phyloP scores from a whole-genome alignment of 2,329 filamentous ascomycete species.

The Nannizziopsis barbatae region DNA sequence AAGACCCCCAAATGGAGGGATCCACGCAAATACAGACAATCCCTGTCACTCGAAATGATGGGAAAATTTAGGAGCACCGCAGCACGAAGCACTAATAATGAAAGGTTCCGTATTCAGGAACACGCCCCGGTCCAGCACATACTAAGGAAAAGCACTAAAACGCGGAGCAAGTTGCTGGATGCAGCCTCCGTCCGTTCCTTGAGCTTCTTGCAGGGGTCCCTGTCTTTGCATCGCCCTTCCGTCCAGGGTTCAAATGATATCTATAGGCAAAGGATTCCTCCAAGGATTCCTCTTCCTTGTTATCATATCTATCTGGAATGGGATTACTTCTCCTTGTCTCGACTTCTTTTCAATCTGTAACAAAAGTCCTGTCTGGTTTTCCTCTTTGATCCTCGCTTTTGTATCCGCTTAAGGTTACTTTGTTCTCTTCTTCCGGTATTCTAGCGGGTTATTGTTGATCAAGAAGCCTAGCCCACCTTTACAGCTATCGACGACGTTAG shows the following conservation, averaged over 20 bases:
- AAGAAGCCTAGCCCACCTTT: too few species aligned
- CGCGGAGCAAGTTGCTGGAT: neutral
- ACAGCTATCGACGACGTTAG: too few species aligned
- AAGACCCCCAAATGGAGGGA: too few species aligned
- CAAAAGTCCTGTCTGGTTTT: neutral
- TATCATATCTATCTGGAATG: neutral
- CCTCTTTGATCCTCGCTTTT: neutral
- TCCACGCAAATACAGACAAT: too few species aligned
- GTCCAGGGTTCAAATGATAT: conserved; percentile 3
- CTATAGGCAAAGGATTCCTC: conserved; percentile 4
- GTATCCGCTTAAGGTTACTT: too few species aligned
- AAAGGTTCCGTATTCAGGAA: neutral
- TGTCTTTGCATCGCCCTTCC: neutral
- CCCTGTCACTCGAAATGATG: too few species aligned
- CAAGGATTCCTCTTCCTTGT: neutral
- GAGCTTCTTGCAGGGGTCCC: neutral
- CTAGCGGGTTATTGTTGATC: too few species aligned
- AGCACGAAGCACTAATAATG: neutral
- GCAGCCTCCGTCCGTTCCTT: neutral
- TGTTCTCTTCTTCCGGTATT: too few species aligned
- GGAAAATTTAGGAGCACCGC: too few species aligned
- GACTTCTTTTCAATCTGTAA: neutral
- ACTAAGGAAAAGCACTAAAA: neutral
- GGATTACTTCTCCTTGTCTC: neutral
- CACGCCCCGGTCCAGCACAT: neutral